These are phyloP conservation scores for Lophiotrema nucula DNA, from an alignment of 495 filamentous ascomycete species.

Conservation along the genomic window DNA sequence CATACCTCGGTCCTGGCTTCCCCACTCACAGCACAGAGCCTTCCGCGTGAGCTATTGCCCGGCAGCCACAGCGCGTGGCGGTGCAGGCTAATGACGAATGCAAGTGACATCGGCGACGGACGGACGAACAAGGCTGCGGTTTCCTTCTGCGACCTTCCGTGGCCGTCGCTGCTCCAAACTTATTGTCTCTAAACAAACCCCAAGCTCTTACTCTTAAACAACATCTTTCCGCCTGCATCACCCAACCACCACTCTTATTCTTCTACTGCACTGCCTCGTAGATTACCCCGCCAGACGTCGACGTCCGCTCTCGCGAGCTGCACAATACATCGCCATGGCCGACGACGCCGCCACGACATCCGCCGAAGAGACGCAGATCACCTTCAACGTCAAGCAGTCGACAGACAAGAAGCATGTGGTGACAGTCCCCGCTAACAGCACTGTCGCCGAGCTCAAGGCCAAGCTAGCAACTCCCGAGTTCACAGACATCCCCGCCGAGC, in stretches of 20 bases:
- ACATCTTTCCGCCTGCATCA: too few species aligned
- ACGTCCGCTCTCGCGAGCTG: background rate
- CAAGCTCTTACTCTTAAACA: too few species aligned
- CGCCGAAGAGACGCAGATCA: constrained; percentile 60
- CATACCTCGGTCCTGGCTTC: constrained; percentile 22
- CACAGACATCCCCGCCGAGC: constrained; percentile 78
- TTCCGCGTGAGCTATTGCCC: too few species aligned
- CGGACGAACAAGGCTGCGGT: background rate
- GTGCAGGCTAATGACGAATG: constrained; percentile 15
- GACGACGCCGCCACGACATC: constrained; percentile 50
- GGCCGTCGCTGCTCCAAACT: background rate
- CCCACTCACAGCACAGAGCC: constrained; percentile 6
- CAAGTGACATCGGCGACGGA: too few species aligned
- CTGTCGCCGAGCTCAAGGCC: constrained; percentile 81
- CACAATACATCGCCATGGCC: constrained; percentile 34
- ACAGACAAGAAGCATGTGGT: constrained; percentile 80
- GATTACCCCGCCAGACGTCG: too few species aligned
- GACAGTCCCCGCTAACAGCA: constrained; percentile 72
- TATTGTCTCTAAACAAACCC: too few species aligned
- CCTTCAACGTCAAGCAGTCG: constrained; percentile 91
- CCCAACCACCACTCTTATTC: too few species aligned
- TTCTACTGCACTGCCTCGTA: too few species aligned
- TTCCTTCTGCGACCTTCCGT: constrained; percentile 11
- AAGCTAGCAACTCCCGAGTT: constrained; percentile 78
- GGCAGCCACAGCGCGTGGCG: constrained; percentile 4